phyloP scores from a whole-genome alignment of 371 early-diverging fungal genomes.

The Mucor racemosus region DNA sequence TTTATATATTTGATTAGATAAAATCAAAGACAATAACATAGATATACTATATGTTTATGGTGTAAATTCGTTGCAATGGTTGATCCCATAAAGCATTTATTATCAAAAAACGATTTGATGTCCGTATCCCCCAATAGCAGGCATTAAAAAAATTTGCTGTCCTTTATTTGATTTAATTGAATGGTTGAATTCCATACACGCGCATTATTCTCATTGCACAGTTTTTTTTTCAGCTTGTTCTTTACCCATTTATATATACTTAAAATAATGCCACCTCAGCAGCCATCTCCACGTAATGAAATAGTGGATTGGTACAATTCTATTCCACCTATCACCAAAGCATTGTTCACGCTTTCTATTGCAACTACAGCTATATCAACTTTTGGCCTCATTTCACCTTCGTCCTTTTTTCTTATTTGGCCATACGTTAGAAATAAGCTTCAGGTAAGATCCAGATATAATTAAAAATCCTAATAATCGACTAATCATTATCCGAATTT shows the following conservation, averaged over 20 bases:
- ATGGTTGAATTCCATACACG: not conserved
- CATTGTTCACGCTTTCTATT: conserved; percentile 60
- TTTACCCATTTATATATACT: not conserved
- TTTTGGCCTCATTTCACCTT: conserved; percentile 49
- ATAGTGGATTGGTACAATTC: conserved; percentile 56
- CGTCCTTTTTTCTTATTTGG: conserved; percentile 51
- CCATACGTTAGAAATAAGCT: conserved; percentile 21
- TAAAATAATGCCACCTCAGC: conserved; percentile 26
- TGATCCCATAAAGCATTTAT: too few species aligned
- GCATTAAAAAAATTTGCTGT: not conserved
- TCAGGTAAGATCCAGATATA: conserved; percentile 22
- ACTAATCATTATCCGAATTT: conserved; percentile 5
- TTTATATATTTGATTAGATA: too few species aligned
- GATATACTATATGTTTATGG: too few species aligned
- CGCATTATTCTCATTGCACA: not conserved
- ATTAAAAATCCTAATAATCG: not conserved
- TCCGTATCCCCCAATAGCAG: not conserved
- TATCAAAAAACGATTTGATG: not conserved
- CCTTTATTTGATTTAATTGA: not conserved
- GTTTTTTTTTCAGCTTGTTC: conserved; percentile 5
- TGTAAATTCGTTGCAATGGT: too few species aligned
- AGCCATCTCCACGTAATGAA: conserved; percentile 28
- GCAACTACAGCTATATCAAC: conserved; percentile 53
- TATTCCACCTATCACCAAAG: conserved; percentile 69
- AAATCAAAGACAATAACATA: too few species aligned